Evolutionary conservation across 305 asterid genomes (phyloP), one percentile per base, ranked within the genome.

Genomic region (Coffea humblotiana): DNA sequence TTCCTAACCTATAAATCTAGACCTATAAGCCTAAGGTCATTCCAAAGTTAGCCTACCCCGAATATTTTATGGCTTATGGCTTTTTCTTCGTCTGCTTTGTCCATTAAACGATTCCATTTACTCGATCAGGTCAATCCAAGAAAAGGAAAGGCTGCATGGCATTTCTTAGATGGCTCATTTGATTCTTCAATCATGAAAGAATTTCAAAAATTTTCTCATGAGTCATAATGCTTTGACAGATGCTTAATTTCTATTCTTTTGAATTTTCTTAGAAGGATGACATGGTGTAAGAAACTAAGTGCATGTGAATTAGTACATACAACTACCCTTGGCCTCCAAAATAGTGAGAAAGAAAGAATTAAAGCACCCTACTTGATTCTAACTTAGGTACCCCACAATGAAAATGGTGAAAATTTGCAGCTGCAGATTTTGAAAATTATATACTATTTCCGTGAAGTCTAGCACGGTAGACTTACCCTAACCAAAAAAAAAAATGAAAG

Each of bases 1-100:
- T 78, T 54, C 70, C 76, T 68, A 23, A 54, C 68, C 75, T 49
- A 77, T 77, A 25, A 23, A 49, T 0, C 69, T 29, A 35, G 32
- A 54, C 68, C 75, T 49, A 77, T 77, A 16, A 23, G 29, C 25
- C 81, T 56, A 78, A 8, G 69, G 35, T 78, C 16, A 18, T 60
- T 71, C 51, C 72, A 71, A 72, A 72, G 76, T 12, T 72, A 47
- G 77, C 72, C 61, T 68, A 70, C n/a, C 37, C 32, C 21, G 7
- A 29, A 45, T 7, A 61, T 40, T 64, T 27, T 67, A 74, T 49
- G 25, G 23, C 72, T 23, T 32, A 43, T 56, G 35, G 78, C 74
- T 67, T 65, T 73, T 64, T 69, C 3, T 29, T 51, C 52, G 67
- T 29, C 71, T 65, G 75, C 79, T 48, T 51, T 74, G 27, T 66